These are phyloP conservation scores for Ustulina deusta DNA, from an alignment of 2,329 filamentous ascomycete genomes.

Conservation along the genomic window DNA sequence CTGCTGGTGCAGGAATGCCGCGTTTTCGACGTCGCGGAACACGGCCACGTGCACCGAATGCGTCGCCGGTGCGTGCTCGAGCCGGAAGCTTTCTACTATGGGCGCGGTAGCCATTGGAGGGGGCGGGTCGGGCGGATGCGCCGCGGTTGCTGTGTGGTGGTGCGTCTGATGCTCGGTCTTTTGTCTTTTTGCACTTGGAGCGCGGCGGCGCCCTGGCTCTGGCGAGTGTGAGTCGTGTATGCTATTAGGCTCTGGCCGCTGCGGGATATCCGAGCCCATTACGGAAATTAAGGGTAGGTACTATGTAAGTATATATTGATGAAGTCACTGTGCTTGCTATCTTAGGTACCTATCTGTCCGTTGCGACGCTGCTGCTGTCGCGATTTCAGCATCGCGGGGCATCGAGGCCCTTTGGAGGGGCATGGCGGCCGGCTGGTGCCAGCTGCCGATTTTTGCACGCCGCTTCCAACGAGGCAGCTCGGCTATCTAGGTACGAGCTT, in stretches of 20 bases:
- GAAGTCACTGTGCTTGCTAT: background rate
- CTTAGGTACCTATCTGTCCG: background rate
- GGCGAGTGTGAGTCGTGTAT: background rate
- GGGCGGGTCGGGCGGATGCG: background rate
- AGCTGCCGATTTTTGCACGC: conserved; percentile 30
- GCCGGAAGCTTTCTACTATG: conserved; percentile 71
- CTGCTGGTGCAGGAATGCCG: conserved; percentile 81
- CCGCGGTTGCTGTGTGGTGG: background rate
- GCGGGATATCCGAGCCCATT: conserved; percentile 12
- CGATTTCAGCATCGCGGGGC: conserved; percentile 29
- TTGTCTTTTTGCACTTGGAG: conserved; percentile 27
- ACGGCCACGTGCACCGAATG: conserved; percentile 79
- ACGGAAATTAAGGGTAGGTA: background rate
- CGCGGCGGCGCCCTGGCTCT: background rate
- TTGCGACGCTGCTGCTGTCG: background rate
- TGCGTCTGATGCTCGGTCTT: conserved; percentile 31
- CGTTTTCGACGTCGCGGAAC: conserved; percentile 82
- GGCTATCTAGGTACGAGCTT: too few species aligned
- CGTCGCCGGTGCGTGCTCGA: conserved; percentile 79
- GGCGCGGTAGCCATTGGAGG: conserved; percentile 9
- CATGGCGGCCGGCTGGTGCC: conserved; percentile 40
- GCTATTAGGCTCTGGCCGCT: background rate
- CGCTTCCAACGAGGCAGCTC: too few species aligned
- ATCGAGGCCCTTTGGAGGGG: conserved; percentile 40
- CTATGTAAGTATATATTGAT: background rate